Percentiles rank a stretch among this genome's conserved stretches.
Evolutionary conservation across 176 grass and related monocot species (phyloP).

Genomic region (Areca catechu): DNA sequence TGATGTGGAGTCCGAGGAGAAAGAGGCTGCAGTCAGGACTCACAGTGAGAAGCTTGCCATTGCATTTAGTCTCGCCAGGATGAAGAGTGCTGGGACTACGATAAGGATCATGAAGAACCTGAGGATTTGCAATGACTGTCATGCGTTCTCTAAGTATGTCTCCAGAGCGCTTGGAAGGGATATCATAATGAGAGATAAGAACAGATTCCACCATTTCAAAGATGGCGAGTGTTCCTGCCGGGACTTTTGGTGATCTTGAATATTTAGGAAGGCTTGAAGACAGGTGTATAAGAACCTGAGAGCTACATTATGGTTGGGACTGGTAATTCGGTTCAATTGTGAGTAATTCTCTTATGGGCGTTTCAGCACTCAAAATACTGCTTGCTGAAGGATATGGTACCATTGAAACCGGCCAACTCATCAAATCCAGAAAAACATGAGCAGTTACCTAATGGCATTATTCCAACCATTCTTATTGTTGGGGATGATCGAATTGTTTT

Average conservation of each 20-base stretch:
- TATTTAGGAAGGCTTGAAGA: no score
- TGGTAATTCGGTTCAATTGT: no score
- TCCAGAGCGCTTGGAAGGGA: conserved; percentile 4
- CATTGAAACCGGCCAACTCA: no score
- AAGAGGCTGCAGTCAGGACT: conserved; percentile 8
- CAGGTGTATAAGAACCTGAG: no score
- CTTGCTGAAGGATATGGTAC: no score
- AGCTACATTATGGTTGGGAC: no score
- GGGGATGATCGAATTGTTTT: no score
- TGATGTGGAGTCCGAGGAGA: conserved; percentile 17
- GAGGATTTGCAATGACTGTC: conserved; percentile 10
- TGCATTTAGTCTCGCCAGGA: conserved; percentile 7
- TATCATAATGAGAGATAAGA: conserved; percentile 15
- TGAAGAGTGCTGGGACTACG: background rate
- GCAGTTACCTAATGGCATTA: no score
- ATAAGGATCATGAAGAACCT: conserved; percentile 22
- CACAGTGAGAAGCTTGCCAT: conserved; percentile 14
- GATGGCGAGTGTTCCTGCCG: conserved; percentile 9
- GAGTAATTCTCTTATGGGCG: no score
- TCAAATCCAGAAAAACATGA: no score
- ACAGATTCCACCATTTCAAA: conserved; percentile 10
- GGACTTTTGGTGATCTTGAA: conserved; percentile 8
- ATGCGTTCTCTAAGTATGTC: conserved; percentile 4
- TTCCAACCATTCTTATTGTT: no score
- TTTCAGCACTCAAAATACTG: no score